Percentiles rank a stretch among this genome's conserved stretches.
phyloP scores from a whole-genome alignment of 345 rosid genomes.

The Eucalyptus cloeziana region DNA sequence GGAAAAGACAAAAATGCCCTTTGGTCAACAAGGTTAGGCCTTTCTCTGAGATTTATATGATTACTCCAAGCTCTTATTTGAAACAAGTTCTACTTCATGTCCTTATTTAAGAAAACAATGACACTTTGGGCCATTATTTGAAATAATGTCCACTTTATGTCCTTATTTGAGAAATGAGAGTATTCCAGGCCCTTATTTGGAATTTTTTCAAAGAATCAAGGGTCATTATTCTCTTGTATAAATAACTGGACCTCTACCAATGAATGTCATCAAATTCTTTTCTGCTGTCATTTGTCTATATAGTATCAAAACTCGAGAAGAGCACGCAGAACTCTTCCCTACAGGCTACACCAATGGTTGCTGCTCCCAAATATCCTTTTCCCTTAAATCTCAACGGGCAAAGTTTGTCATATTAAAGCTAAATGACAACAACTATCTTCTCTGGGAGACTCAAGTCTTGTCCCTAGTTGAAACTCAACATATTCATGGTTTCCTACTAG shows the following conservation, averaged over 20 bases:
- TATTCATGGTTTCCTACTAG: not conserved
- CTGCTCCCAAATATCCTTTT: not conserved
- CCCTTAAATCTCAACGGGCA: not conserved
- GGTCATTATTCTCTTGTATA: not conserved
- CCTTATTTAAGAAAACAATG: fast-evolving
- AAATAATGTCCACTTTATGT: no score
- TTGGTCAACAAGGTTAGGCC: fast-evolving
- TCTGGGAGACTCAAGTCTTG: not conserved
- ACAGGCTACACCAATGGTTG: not conserved
- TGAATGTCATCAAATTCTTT: not conserved
- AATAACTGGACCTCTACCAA: not conserved
- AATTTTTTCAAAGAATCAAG: not conserved
- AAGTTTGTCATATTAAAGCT: not conserved
- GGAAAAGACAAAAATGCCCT: fast-evolving
- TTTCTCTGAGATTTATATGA: fast-evolving
- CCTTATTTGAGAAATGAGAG: no score
- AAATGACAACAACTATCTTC: not conserved
- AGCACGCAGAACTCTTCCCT: not conserved
- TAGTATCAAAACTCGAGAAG: not conserved
- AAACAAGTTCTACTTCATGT: fast-evolving
- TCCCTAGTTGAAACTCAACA: not conserved
- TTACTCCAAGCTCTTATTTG: fast-evolving
- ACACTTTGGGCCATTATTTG: fast-evolving
- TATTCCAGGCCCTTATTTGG: fast-evolving
- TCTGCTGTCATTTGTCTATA: fast-evolving